These are phyloP conservation scores for Sindora glabra DNA, from an alignment of 306 rosid genomes.

Conservation along the genomic window DNA sequence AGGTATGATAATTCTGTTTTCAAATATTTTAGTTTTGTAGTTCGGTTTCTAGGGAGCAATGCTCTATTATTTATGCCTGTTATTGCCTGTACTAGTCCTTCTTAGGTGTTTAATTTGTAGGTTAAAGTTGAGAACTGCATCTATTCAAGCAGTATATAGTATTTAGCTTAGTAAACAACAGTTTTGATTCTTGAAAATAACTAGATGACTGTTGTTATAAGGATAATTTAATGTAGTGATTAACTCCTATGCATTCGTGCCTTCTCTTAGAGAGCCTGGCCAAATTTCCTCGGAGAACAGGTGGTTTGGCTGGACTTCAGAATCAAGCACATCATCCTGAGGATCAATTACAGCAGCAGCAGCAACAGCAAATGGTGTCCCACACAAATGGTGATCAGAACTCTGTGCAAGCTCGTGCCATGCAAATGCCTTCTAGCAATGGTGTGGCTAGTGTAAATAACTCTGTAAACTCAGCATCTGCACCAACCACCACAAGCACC, in stretches of 20 bases:
- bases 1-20: not conserved
- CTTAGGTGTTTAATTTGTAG: not conserved
- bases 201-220: conserved; percentile 18
- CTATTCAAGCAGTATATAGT: not conserved
- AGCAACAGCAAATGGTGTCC: conserved; percentile 38
- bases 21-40: not conserved
- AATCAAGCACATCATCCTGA: conserved; percentile 61
- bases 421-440: conserved; percentile 67
- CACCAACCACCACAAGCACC: conserved; percentile 78
- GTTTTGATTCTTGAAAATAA: no score
- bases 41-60: not conserved
- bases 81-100: not conserved
- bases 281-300: conserved; percentile 83
- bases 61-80: not conserved
- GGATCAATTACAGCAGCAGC: conserved; percentile 58
- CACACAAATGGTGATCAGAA: conserved; percentile 54
- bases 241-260: not conserved
- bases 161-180: no score
- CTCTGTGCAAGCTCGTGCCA: conserved; percentile 45
- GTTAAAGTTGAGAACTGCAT: not conserved
- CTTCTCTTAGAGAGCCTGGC: conserved; percentile 68
- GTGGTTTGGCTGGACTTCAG: conserved; percentile 56
- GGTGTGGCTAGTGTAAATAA: conserved; percentile 75
- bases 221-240: not conserved
- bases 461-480: conserved; percentile 49